Conservation (phyloP, 805 yeast genomes). For the Vanderwaltozyma tropicalis region DNA sequence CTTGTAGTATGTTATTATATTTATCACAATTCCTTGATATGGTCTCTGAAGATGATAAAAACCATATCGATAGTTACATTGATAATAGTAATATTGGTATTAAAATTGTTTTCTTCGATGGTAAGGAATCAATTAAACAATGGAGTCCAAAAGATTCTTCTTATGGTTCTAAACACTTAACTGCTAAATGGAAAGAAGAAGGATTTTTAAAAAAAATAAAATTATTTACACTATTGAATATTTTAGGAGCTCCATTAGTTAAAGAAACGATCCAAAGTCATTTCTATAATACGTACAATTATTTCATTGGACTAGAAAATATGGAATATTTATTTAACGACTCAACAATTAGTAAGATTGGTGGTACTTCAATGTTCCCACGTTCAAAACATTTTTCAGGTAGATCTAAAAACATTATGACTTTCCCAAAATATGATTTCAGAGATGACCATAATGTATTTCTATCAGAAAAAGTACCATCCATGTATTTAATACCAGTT, state of each 20-base stretch:
- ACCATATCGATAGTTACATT: slow-evolving; percentile 2
- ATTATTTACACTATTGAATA: slow-evolving; percentile 39
- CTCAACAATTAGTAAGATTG: not conserved
- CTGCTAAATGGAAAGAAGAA: slow-evolving; percentile 28
- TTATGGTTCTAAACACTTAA: slow-evolving; percentile 46
- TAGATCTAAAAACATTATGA: not conserved
- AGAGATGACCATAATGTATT: slow-evolving; percentile 51
- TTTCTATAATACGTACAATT: slow-evolving; percentile 31
- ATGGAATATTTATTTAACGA: slow-evolving; percentile 24
- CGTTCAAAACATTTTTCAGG: not conserved
- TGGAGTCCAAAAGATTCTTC: slow-evolving; percentile 46
- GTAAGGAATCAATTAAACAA: slow-evolving; percentile 48
- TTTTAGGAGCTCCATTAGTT: slow-evolving; percentile 33
- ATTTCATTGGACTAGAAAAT: slow-evolving; percentile 29
- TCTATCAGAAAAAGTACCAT: slow-evolving; percentile 34
- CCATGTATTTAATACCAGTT: slow-evolving; percentile 44
- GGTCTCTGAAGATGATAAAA: slow-evolving; percentile 3
- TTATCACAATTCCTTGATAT: slow-evolving; percentile 29
- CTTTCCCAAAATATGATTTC: slow-evolving; percentile 3
- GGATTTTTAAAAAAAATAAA: slow-evolving; percentile 30
- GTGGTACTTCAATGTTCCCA: not conserved
- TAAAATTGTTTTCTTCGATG: slow-evolving; percentile 46
- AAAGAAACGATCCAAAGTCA: slow-evolving; percentile 31
- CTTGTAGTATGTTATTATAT: slow-evolving; percentile 43
- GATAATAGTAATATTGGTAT: slow-evolving; percentile 25